Percentiles rank a stretch among this genome's conserved stretches.
Conservation (phyloP, 768 basidiomycete species). For the Steccherinum ochraceum region DNA sequence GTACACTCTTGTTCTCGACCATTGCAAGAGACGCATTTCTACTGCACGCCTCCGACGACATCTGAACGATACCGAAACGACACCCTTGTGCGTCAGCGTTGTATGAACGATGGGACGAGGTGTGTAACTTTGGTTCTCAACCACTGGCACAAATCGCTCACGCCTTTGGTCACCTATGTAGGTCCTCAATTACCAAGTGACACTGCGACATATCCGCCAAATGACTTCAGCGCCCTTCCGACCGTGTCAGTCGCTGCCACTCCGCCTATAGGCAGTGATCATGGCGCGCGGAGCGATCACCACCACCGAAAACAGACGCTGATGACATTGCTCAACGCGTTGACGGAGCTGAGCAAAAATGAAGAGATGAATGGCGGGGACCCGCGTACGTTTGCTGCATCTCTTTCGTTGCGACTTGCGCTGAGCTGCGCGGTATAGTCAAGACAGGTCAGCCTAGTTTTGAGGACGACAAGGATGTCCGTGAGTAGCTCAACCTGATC, state of each 20-base stretch:
- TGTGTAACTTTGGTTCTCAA: constrained; percentile 2
- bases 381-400: constrained; percentile 9
- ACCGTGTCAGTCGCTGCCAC: constrained; percentile 7
- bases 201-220: constrained; percentile 7
- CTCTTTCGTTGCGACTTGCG: not conserved
- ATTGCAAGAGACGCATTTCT: not conserved
- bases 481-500: no score
- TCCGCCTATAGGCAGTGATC: not conserved
- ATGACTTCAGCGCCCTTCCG: constrained; percentile 10
- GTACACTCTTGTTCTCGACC: not conserved
- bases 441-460: constrained; percentile 38
- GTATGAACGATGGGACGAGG: constrained; percentile 16
- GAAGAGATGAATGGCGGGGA: constrained; percentile 27
- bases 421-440: not conserved
- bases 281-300: constrained; percentile 6
- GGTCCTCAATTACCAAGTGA: constrained; percentile 1
- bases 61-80: no score
- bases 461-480: constrained; percentile 60
- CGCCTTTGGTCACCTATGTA: not conserved
- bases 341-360: constrained; percentile 39
- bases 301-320: constrained; percentile 38
- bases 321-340: constrained; percentile 39
- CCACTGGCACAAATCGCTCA: not conserved
- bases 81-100: not conserved
- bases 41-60: not conserved